Conservation (phyloP, 805 yeast species). For the Yamadazyma philogaea region DNA sequence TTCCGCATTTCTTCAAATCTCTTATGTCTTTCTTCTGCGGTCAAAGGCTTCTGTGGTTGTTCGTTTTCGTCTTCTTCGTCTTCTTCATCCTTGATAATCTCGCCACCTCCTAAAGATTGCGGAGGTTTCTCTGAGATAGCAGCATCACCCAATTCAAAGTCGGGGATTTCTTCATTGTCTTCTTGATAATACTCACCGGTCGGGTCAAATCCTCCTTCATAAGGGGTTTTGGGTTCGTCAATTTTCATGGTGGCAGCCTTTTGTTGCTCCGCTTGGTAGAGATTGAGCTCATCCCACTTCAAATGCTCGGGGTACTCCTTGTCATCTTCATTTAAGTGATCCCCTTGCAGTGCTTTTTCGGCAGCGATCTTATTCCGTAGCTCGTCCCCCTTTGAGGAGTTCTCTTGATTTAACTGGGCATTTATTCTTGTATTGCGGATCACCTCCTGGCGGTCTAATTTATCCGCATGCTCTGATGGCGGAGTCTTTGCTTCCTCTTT, state of each 20-base stretch:
- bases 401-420: slow-evolving; percentile 44
- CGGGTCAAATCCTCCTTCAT: slow-evolving; percentile 84
- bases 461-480: slow-evolving; percentile 12
- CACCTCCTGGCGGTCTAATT: slow-evolving; percentile 64
- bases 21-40: slow-evolving; percentile 60
- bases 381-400: slow-evolving; percentile 39
- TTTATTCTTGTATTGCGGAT: slow-evolving; percentile 75
- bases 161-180: slow-evolving; percentile 59
- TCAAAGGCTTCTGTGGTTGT: slow-evolving; percentile 33
- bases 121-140: slow-evolving; percentile 19
- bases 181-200: slow-evolving; percentile 73
- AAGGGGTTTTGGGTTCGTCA: slow-evolving; percentile 95
- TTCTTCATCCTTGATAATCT: slow-evolving; percentile 24
- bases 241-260: slow-evolving; percentile 74
- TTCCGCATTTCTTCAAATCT: slow-evolving; percentile 77
- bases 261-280: slow-evolving; percentile 70
- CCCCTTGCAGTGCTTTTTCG: slow-evolving; percentile 21
- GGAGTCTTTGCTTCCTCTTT: slow-evolving; percentile 27
- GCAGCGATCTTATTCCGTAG: slow-evolving; percentile 46
- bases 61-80: slow-evolving; percentile 38
- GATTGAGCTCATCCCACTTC: slow-evolving; percentile 83
- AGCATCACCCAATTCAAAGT: slow-evolving; percentile 52
- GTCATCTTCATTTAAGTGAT: slow-evolving; percentile 1
- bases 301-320: slow-evolving; percentile 38
- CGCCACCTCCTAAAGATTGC: slow-evolving; percentile 43